These are phyloP conservation scores for Lathyrus sativus DNA, from an alignment of 306 rosid genomes.

Conservation along the genomic window DNA sequence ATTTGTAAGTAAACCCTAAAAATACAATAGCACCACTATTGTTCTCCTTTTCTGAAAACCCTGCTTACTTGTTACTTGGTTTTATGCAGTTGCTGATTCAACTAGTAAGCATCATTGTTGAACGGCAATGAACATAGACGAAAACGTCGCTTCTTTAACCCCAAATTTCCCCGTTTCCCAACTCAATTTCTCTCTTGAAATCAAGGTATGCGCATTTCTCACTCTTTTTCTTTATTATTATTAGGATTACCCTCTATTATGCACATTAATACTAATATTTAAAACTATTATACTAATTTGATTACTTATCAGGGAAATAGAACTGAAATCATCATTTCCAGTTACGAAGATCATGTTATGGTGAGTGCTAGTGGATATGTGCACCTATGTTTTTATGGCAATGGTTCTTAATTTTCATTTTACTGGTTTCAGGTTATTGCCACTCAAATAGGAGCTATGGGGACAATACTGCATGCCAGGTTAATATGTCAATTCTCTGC, in stretches of 20 bases:
- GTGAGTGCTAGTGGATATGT: conserved; percentile 52
- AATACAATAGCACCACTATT: too few species aligned
- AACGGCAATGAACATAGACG: background rate
- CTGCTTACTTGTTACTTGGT: too few species aligned
- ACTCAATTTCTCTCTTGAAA: conserved; percentile 8
- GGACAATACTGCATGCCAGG: conserved; percentile 90
- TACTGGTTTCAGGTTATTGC: conserved; percentile 64
- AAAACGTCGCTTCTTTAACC: background rate
- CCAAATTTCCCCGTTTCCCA: background rate
- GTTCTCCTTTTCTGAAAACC: too few species aligned
- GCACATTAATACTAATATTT: background rate
- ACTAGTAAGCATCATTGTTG: background rate
- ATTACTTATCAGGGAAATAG: conserved; percentile 66
- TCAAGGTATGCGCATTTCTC: background rate
- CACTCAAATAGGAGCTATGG: conserved; percentile 89
- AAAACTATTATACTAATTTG: too few species aligned
- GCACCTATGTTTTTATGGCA: conserved; percentile 19
- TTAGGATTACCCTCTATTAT: too few species aligned
- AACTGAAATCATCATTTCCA: conserved; percentile 68
- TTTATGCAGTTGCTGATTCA: background rate
- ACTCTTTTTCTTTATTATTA: background rate
- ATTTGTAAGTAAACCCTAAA: too few species aligned
- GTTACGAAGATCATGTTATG: conserved; percentile 75
- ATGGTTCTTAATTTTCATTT: conserved; percentile 14
- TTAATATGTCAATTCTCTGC: conserved; percentile 39